A percentile compares a stretch with the other conserved stretches of the same genome.
Conservation (phyloP, 2,329 filamentous ascomycete genomes). For the Xylaria sp. region DNA sequence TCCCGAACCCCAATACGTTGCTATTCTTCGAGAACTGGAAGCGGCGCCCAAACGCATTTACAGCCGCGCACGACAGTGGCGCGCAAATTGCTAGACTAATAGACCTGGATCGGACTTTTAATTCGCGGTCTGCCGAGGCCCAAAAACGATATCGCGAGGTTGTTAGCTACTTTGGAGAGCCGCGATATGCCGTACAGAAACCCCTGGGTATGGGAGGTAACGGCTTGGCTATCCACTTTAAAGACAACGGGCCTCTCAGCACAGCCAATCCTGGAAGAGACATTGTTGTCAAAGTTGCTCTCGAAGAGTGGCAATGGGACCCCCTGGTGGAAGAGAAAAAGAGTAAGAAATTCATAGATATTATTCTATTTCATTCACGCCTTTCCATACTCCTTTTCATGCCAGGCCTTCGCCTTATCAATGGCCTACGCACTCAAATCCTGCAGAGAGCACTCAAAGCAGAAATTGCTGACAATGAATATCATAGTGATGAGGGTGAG, state of each 20-base stretch:
- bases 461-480: background rate
- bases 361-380: background rate
- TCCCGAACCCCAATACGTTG: background rate
- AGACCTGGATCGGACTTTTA: background rate
- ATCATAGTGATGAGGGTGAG: constrained; percentile 34
- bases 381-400: background rate
- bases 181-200: constrained; percentile 9
- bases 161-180: background rate
- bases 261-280: constrained; percentile 17
- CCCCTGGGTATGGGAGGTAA: constrained; percentile 26
- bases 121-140: background rate
- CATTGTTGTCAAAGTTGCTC: constrained; percentile 38
- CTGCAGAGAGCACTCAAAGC: background rate
- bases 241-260: constrained; percentile 2
- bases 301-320: background rate
- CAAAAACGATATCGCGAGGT: background rate
- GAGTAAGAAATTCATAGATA: background rate
- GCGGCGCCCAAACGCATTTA: background rate
- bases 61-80: background rate
- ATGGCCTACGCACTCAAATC: background rate
- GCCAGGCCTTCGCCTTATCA: background rate
- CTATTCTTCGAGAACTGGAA: background rate
- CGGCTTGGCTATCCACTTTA: constrained; percentile 30
- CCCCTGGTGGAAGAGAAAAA: constrained; percentile 10
- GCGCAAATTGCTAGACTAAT: background rate